phyloP scores from a whole-genome alignment of 345 rosid genomes.

The Pistacia atlantica region DNA sequence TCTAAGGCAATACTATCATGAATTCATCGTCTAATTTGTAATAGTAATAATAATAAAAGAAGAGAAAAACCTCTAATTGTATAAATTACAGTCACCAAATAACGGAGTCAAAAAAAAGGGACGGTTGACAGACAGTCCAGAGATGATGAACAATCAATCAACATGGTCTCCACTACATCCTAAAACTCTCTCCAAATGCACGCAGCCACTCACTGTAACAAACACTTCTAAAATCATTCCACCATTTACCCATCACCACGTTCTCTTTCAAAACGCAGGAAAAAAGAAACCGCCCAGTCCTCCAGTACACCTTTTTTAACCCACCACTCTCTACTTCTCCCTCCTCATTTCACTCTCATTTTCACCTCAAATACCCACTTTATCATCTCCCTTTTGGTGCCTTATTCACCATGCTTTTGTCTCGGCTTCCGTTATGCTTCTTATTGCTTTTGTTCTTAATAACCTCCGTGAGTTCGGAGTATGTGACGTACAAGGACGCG shows the following conservation, averaged over 20 bases:
- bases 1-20: no score
- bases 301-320: neutral
- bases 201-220: no score
- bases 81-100: no score
- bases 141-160: no score
- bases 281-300: conserved; percentile 1
- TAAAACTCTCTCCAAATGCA: no score
- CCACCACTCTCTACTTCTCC: neutral
- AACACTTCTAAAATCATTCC: neutral
- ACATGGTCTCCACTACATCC: no score
- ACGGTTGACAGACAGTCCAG: no score
- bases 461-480: conserved; percentile 26
- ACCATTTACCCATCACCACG: neutral
- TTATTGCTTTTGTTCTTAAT: neutral
- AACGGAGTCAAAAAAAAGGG: no score
- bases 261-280: neutral
- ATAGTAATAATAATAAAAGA: no score
- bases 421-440: neutral
- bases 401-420: neutral
- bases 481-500: conserved; percentile 51
- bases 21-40: no score
- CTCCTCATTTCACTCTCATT: neutral
- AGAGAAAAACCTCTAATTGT: no score
- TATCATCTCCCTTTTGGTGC: neutral
- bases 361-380: neutral